Evolutionary conservation across 129 eudicot genomes (phyloP).

Genomic region (Tagetes patula): DNA sequence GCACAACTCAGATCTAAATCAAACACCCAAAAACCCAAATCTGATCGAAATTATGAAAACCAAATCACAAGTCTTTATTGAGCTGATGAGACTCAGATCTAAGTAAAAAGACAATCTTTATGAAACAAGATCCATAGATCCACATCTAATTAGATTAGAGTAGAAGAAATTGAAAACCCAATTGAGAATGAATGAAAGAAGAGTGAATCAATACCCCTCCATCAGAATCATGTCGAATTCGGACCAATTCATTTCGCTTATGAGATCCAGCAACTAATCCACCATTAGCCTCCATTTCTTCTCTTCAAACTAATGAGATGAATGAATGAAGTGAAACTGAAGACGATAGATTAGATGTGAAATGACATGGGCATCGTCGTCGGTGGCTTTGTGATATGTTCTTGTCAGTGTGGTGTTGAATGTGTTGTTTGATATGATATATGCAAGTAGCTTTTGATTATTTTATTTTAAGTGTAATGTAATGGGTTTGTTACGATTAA

Average conservation of each 20-base stretch:
- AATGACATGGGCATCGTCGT: not conserved
- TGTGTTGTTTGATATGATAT: too few relatives aligned
- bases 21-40: constrained; percentile 13
- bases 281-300: constrained; percentile 70
- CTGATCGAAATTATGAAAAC: constrained; percentile 21
- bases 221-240: constrained; percentile 85
- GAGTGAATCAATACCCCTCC: constrained; percentile 56
- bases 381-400: too few relatives aligned
- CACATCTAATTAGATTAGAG: constrained; percentile 17
- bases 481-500: too few relatives aligned
- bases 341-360: not conserved
- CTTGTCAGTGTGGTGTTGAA: too few relatives aligned
- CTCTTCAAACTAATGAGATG: constrained; percentile 19
- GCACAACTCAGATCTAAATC: constrained; percentile 2
- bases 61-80: not conserved
- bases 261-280: constrained; percentile 97
- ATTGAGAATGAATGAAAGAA: not conserved
- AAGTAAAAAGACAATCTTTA: constrained; percentile 14
- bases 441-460: too few relatives aligned
- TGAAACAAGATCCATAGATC: constrained; percentile 15
- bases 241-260: constrained; percentile 72
- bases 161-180: not conserved
- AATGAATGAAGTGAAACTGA: not conserved
- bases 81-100: constrained; percentile 27
- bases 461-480: too few relatives aligned